A percentile compares a stretch with the other conserved stretches of the same genome.
Evolutionary conservation across 345 rosid species (phyloP).

Genomic region (Anastatica hierochuntica): DNA sequence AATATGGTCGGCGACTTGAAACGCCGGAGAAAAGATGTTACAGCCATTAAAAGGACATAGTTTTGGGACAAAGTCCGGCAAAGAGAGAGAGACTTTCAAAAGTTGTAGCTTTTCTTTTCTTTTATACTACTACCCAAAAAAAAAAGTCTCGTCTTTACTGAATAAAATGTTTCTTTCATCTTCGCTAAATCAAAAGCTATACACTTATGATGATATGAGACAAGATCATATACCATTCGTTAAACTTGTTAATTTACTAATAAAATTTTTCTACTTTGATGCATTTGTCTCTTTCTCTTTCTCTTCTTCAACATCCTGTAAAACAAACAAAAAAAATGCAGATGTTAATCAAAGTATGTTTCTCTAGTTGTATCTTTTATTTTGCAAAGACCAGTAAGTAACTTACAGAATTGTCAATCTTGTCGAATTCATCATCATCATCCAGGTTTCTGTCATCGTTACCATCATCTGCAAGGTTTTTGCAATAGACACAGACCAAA

Average conservation of each 20-base stretch:
- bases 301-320: slow-evolving; percentile 70
- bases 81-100: too few relatives aligned
- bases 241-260: slow-evolving; percentile 9
- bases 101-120: too few relatives aligned
- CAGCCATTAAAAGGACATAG: neutral
- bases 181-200: slow-evolving; percentile 23
- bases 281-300: slow-evolving; percentile 24
- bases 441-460: slow-evolving; percentile 46
- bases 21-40: slow-evolving; percentile 24
- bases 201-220: slow-evolving; percentile 18
- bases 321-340: slow-evolving; percentile 1
- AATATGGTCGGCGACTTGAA: slow-evolving; percentile 17
- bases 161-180: slow-evolving; percentile 16
- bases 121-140: neutral
- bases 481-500: neutral
- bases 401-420: slow-evolving; percentile 81
- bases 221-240: slow-evolving; percentile 5
- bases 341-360: neutral
- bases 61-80: too few relatives aligned
- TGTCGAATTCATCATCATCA: slow-evolving; percentile 85
- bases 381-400: neutral
- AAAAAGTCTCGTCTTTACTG: too few relatives aligned
- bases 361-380: neutral
- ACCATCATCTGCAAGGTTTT: slow-evolving; percentile 41
- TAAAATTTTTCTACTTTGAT: slow-evolving; percentile 9